Evolutionary conservation across 768 basidiomycete species (phyloP).

Genomic region (Pleurotus sapidus): DNA sequence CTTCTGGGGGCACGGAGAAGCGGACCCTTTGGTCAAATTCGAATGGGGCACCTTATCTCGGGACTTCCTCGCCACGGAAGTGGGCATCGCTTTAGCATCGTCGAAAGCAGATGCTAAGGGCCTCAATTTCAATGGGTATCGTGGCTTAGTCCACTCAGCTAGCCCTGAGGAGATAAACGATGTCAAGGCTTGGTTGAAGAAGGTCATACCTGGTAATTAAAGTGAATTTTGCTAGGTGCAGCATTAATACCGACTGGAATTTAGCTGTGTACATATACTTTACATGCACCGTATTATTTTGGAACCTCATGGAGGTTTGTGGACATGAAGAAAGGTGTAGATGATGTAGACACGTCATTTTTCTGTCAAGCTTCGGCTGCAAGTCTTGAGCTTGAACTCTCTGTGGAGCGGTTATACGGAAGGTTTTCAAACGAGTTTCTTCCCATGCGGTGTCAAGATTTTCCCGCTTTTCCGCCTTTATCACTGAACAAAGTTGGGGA

Average conservation of each 20-base stretch:
- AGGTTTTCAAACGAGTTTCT: no score
- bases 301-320: slow-evolving; percentile 3
- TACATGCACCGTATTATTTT: not conserved
- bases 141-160: slow-evolving; percentile 11
- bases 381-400: no score
- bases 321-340: not conserved
- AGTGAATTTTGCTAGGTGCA: not conserved
- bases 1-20: slow-evolving; percentile 21
- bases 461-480: no score
- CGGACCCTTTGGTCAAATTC: slow-evolving; percentile 14
- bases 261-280: not conserved
- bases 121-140: slow-evolving; percentile 13
- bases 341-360: no score
- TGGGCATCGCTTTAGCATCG: slow-evolving; percentile 10
- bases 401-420: no score
- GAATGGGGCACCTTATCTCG: slow-evolving; percentile 10
- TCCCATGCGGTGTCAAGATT: no score
- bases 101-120: slow-evolving; percentile 7
- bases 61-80: slow-evolving; percentile 15
- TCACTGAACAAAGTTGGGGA: no score
- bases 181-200: slow-evolving; percentile 13
- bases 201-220: slow-evolving; percentile 12
- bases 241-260: not conserved
- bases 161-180: slow-evolving; percentile 15
- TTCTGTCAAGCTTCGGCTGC: no score